Evolutionary conservation across 1,284 basidiomycete species (phyloP).

Genomic region (Cerrena zonata): DNA sequence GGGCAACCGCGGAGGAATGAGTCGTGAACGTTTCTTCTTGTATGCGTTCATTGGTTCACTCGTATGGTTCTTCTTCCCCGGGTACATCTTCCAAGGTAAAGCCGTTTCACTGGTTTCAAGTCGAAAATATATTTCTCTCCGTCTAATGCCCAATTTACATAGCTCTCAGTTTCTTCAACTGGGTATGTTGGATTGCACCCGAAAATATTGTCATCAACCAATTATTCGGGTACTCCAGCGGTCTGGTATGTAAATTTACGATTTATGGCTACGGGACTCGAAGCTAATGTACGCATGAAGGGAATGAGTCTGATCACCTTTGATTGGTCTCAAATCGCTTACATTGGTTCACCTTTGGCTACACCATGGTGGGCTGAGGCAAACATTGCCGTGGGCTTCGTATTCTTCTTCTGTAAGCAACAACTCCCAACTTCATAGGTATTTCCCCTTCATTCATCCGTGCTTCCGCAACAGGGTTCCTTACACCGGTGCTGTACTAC

Average conservation of each 20-base stretch:
- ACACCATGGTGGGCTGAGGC: slow-evolving; percentile 54
- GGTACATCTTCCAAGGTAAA: slow-evolving; percentile 36
- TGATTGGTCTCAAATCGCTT: slow-evolving; percentile 44
- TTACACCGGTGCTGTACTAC: slow-evolving; percentile 55
- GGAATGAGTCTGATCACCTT: slow-evolving; percentile 42
- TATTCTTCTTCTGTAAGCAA: slow-evolving; percentile 51
- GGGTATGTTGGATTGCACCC: slow-evolving; percentile 56
- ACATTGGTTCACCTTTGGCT: slow-evolving; percentile 56
- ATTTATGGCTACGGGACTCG: background rate
- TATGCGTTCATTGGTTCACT: slow-evolving; percentile 38
- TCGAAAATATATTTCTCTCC: background rate
- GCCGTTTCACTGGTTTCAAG: background rate
- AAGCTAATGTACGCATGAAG: no score
- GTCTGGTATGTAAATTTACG: slow-evolving; percentile 21
- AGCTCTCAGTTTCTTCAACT: slow-evolving; percentile 49
- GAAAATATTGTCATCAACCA: slow-evolving; percentile 35
- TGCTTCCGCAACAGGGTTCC: slow-evolving; percentile 48
- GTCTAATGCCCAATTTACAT: slow-evolving; percentile 1
- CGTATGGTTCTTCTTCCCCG: slow-evolving; percentile 47
- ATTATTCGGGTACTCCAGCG: slow-evolving; percentile 37
- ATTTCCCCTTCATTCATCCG: slow-evolving; percentile 13
- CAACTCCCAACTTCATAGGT: slow-evolving; percentile 23
- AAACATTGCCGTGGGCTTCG: slow-evolving; percentile 53
- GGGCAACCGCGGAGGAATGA: slow-evolving; percentile 36
- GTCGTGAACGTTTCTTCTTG: slow-evolving; percentile 47